Evolutionary conservation across 257 asterid species (phyloP).

Genomic region (Lycium ferocissimum): DNA sequence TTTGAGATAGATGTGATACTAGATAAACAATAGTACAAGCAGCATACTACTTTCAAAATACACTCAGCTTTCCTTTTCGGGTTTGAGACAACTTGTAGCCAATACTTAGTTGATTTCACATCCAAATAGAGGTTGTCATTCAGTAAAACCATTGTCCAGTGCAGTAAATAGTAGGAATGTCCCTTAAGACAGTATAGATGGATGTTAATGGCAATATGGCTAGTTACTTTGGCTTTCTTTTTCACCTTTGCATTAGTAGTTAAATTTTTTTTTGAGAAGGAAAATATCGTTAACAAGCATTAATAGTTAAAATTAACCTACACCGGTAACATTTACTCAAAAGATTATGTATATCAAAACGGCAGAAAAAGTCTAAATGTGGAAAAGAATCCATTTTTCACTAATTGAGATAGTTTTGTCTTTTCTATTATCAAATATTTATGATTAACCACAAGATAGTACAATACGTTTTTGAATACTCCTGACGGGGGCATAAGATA

Average conservation of each 20-base stretch:
- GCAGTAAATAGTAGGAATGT: background rate
- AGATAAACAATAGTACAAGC: constrained; percentile 11
- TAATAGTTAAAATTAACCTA: background rate
- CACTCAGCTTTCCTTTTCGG: background rate
- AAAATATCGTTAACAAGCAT: too few relatives aligned
- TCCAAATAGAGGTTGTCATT: background rate
- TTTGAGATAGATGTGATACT: background rate
- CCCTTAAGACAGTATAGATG: background rate
- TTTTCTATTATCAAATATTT: background rate
- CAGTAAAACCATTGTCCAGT: background rate
- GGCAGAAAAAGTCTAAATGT: background rate
- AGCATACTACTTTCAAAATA: background rate
- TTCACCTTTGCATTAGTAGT: background rate
- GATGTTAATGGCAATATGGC: background rate
- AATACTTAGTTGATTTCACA: background rate
- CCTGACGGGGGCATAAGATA: background rate
- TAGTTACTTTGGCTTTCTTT: background rate
- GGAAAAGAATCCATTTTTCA: background rate
- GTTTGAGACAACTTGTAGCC: background rate
- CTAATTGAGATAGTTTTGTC: background rate
- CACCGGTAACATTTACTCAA: background rate
- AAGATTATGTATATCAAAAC: background rate
- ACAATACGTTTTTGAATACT: background rate
- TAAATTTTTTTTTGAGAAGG: background rate
- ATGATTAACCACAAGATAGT: background rate